Evolutionary conservation across 805 yeast genomes (phyloP), one percentile per base, ranked within the genome.

Genomic region (Candida manassasensis): DNA sequence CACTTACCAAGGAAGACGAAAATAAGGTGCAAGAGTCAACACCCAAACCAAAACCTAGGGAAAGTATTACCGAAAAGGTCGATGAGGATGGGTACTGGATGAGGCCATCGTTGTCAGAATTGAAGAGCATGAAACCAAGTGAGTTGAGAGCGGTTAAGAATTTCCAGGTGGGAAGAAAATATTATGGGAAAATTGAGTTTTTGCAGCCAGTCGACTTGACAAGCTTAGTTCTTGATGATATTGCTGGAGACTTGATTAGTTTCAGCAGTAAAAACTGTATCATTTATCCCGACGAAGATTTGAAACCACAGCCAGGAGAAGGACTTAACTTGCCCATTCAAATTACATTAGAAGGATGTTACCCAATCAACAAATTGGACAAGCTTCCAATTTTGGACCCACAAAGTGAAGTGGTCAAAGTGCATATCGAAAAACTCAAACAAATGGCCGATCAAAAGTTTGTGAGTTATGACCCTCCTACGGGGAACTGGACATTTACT

Each of bases 71-170:
- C 10, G 45, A 65, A 29, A 64, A 73, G 28, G 67, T 69, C 19
- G 76, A 81, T 34, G 79, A 78, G 10, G 75, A 83, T 32, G 96
- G 89, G 4, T 93, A 89, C 61, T 93, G 93, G 85, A 81, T 80
- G 36, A 75, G 84, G 4, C 98, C 98, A 12, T 67, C 87, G 2
- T 51, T 81, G 25, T 73, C 78, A 4, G 79, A 79, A 32, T 63
- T 93, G 35, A 70, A 73, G 37, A 59, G 67, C 12, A 68, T 75
- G 71, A 57, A 86, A 0, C 65, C 84, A 25, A 60, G 77, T 7
- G 81, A 86, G 41, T 70, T 87, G 33, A 77, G 82, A 37, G 50
- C 71, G 4, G 82, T 93, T 16, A 48, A 68, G 12, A 68, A 78
- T 35, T 79, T 89, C 53, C 73, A 73, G 11, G 77, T 93, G 40